Evolutionary conservation across 2,329 filamentous ascomycete genomes (phyloP).

Genomic region (Zasmidium cellare): DNA sequence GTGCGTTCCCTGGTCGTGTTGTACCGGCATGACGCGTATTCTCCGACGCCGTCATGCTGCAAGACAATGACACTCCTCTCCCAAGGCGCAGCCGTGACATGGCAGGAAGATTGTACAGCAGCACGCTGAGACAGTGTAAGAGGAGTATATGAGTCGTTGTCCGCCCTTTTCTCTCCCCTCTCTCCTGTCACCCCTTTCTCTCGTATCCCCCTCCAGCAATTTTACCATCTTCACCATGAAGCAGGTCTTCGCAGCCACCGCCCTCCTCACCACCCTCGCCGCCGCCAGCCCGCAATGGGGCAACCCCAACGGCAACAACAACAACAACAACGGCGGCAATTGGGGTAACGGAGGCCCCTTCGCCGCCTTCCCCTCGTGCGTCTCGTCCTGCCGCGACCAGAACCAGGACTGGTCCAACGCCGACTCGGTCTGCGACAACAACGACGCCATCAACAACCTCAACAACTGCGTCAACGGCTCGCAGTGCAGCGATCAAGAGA

Average conservation of each 20-base stretch:
- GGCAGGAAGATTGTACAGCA: background rate
- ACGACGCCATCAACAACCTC: conserved; percentile 19
- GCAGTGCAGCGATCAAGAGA: conserved; percentile 25
- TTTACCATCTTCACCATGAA: conserved; percentile 7
- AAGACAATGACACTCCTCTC: background rate
- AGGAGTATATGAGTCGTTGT: background rate
- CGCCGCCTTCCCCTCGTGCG: conserved; percentile 19
- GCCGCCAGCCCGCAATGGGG: conserved; percentile 16
- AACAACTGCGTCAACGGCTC: conserved; percentile 27
- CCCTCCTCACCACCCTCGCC: conserved; percentile 17
- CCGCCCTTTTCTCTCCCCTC: background rate
- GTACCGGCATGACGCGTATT: conserved; percentile 27
- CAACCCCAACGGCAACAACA: conserved; percentile 1
- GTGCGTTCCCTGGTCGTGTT: background rate
- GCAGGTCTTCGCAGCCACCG: conserved; percentile 11
- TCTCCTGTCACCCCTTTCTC: background rate
- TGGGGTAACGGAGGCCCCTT: conserved; percentile 12
- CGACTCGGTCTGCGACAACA: conserved; percentile 23
- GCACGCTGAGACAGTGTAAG: background rate
- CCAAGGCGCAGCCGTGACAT: background rate
- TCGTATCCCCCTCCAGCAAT: background rate
- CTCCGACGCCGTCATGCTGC: conserved; percentile 12
- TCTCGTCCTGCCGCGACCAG: conserved; percentile 13
- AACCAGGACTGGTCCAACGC: conserved; percentile 15
- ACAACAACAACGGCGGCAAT: conserved; percentile 7